These are phyloP conservation scores for Ustilago sp. DNA, from an alignment of 1,284 basidiomycete genomes.

Conservation along the genomic window DNA sequence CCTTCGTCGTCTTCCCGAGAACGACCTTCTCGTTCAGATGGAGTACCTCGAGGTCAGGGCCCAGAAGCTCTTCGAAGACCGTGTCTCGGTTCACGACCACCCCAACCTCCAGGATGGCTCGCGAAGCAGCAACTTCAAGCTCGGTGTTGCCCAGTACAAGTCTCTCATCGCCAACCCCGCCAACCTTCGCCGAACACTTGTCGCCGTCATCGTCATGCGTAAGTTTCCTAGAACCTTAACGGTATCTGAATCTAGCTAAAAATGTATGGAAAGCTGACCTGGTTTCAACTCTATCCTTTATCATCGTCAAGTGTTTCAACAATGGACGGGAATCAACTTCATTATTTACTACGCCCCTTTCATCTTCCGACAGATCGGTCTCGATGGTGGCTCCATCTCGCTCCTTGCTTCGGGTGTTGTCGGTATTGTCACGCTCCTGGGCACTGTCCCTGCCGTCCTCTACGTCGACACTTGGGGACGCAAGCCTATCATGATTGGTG, in stretches of 20 bases:
- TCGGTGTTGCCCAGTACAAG: slow-evolving; percentile 73
- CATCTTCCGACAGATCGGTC: slow-evolving; percentile 76
- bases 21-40: slow-evolving; percentile 78
- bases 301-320: slow-evolving; percentile 74
- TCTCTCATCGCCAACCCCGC: slow-evolving; percentile 71
- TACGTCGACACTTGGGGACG: slow-evolving; percentile 79
- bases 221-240: no score
- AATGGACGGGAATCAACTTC: slow-evolving; percentile 58
- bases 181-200: slow-evolving; percentile 75
- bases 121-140: slow-evolving; percentile 75
- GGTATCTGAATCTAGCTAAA: no score
- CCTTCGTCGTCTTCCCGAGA: slow-evolving; percentile 75
- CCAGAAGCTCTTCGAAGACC: slow-evolving; percentile 70
- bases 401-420: slow-evolving; percentile 81
- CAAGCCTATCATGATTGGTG: slow-evolving; percentile 70
- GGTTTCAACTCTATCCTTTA: no score
- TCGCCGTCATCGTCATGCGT: slow-evolving; percentile 77
- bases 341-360: slow-evolving; percentile 79
- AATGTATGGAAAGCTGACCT: no score
- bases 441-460: slow-evolving; percentile 79
- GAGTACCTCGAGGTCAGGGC: slow-evolving; percentile 86
- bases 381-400: slow-evolving; percentile 75
- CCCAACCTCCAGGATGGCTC: slow-evolving; percentile 78
- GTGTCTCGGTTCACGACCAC: slow-evolving; percentile 59
- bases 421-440: slow-evolving; percentile 81